Conservation (phyloP, 331 rosid species). For the Quercus tomentella region DNA sequence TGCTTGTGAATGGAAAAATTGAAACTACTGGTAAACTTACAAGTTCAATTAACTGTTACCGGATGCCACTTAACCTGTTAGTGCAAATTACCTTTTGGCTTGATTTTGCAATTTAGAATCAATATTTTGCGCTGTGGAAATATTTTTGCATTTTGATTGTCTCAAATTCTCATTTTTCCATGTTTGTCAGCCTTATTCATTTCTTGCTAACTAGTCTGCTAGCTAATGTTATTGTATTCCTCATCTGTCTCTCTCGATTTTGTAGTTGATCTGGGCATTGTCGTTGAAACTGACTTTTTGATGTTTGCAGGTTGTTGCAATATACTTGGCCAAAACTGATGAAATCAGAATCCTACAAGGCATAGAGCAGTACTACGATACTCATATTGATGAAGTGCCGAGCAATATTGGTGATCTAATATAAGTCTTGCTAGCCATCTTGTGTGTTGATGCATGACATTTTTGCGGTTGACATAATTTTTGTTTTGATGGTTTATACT, state of each 20-base stretch:
- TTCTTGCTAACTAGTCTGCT: neutral
- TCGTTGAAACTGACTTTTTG: neutral
- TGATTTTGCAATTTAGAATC: too few species aligned
- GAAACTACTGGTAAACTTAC: too few species aligned
- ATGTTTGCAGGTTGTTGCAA: constrained; percentile 86
- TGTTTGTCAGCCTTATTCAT: too few species aligned
- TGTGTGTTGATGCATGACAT: neutral
- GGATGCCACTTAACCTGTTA: too few species aligned
- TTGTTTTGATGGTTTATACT: neutral
- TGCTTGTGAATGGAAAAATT: too few species aligned
- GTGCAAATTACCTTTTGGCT: too few species aligned
- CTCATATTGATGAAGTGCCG: constrained; percentile 97
- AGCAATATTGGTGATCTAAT: constrained; percentile 89
- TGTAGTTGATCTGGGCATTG: neutral
- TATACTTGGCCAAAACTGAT: constrained; percentile 88
- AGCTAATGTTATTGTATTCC: neutral
- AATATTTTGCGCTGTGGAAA: too few species aligned
- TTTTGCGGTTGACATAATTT: neutral
- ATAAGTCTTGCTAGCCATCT: neutral
- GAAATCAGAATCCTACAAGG: constrained; percentile 91
- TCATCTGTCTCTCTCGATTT: neutral
- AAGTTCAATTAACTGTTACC: too few species aligned
- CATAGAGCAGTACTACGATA: constrained; percentile 89
- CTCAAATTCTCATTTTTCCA: too few species aligned
- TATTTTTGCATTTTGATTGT: too few species aligned